Conservation (phyloP, 768 basidiomycete genomes). For the Hygrophorus pudorinus region DNA sequence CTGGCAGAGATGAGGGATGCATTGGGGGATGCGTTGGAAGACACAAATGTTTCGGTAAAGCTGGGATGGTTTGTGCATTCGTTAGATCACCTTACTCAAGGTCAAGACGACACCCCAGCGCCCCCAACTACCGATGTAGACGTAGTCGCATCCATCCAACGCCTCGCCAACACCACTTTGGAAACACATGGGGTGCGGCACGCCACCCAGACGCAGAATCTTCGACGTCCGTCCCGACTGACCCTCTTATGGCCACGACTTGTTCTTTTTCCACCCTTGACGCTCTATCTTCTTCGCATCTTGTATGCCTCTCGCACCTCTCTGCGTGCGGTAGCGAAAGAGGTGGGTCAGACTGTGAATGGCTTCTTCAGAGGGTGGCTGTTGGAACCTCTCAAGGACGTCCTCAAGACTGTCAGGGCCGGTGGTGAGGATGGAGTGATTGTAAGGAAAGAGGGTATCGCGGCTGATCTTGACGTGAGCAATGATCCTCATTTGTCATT, state of each 20-base stretch:
- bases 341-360: slow-evolving; percentile 53
- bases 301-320: slow-evolving; percentile 52
- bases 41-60: too few species aligned
- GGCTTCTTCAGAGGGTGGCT: slow-evolving; percentile 81
- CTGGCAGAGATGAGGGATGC: slow-evolving; percentile 29
- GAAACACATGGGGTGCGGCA: slow-evolving; percentile 21
- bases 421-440: slow-evolving; percentile 71
- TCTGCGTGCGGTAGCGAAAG: slow-evolving; percentile 43
- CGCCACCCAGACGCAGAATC: slow-evolving; percentile 21
- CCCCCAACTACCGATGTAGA: background rate
- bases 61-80: too few species aligned
- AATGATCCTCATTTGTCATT: background rate
- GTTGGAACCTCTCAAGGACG: slow-evolving; percentile 73
- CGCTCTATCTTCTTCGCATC: slow-evolving; percentile 38
- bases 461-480: slow-evolving; percentile 74
- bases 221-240: slow-evolving; percentile 59
- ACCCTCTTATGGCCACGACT: slow-evolving; percentile 76
- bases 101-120: too few species aligned
- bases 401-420: slow-evolving; percentile 73
- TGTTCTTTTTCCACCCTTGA: slow-evolving; percentile 63
- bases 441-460: slow-evolving; percentile 71
- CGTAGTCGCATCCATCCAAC: background rate
- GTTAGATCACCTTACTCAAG: too few species aligned
- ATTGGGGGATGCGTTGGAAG: too few species aligned
- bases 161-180: slow-evolving; percentile 18